Evolutionary conservation across 2,329 filamentous ascomycete genomes (phyloP), one percentile per base, ranked within the genome.

Genomic region (Pestalotiopsis sp.): DNA sequence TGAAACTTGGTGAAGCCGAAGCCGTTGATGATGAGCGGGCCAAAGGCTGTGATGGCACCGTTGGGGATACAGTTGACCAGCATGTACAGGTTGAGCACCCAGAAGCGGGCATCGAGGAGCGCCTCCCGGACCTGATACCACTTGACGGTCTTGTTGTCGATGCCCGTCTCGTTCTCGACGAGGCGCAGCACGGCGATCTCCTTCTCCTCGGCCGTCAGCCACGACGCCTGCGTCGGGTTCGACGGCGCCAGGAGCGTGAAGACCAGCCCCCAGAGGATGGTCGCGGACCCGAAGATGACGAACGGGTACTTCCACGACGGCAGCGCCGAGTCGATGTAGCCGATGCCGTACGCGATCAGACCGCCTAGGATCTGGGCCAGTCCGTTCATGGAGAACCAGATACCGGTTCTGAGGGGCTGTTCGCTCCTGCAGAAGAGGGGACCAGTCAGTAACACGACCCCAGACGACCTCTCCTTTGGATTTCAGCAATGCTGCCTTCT

Each of bases 251-350:
- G 78, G n/a, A 89, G 75, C 58, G 85, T 82, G 75, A 91, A 86
- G 12, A 88, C 78, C 7, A 91, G 83, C 2, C 87, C 90, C 85
- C 89, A 92, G 14, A 82, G 68, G 17, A 86, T 82, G 69, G 88
- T 91, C 11, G 91, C 81, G 0, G 86, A 82, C 9, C 83, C 83
- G 4, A 89, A 89, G 23, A 92, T 85, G 20, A 93, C 78, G 74
- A 92, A 92, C 67, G 92, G 89, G 71, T 90, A 92, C 74, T 87
- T 88, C 90, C 90, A 92, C 0, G 85, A 86, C 0, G 85, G 82
- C 20, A 92, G 81, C 1, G 83, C 80, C 17, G 86, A 87, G 57
- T 83, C 81, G 72, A 89, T 89, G 71, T 89, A 83, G 1, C 89
- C 89, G 61, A 91, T 90, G 0, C 84, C 89, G 68, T 88, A 91